A percentile compares a stretch with the other conserved stretches of the same genome.
Conservation (phyloP, 768 basidiomycete genomes). For the Rhodotorula babjevae region DNA sequence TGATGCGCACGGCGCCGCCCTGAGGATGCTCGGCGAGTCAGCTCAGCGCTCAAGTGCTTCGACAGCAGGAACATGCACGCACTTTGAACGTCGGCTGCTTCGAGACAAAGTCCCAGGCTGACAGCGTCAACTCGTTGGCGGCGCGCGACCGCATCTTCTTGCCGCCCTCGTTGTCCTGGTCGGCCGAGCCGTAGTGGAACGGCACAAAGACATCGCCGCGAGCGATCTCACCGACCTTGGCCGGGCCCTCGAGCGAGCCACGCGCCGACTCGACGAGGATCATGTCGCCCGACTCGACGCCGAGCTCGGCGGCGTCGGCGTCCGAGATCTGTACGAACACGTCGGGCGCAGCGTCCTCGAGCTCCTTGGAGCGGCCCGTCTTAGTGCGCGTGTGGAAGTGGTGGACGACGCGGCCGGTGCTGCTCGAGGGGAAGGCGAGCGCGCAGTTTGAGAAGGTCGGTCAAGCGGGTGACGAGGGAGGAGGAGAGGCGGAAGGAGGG, state of each 20-base stretch:
- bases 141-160: conserved; percentile 17
- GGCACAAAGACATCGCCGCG: conserved; percentile 40
- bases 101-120: conserved; percentile 32
- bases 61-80: neutral
- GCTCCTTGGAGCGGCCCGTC: conserved; percentile 34
- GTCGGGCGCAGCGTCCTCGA: conserved; percentile 37
- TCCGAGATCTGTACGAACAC: conserved; percentile 34
- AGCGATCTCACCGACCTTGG: conserved; percentile 37
- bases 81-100: conserved; percentile 12
- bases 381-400: conserved; percentile 40
- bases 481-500: no score
- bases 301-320: conserved; percentile 35
- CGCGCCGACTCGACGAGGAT: conserved; percentile 30
- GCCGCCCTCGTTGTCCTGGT: conserved; percentile 30
- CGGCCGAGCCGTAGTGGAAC: conserved; percentile 38
- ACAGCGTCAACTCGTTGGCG: conserved; percentile 39
- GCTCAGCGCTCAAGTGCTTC: neutral
- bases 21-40: neutral
- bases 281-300: conserved; percentile 36
- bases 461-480: no score
- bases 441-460: no score
- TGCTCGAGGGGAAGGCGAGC: neutral
- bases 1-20: conserved; percentile 33
- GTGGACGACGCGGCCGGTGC: neutral
- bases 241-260: conserved; percentile 35